A percentile compares a stretch with the other conserved stretches of the same genome.
phyloP scores from a whole-genome alignment of 441 rosid species.

The Hura crepitans region DNA sequence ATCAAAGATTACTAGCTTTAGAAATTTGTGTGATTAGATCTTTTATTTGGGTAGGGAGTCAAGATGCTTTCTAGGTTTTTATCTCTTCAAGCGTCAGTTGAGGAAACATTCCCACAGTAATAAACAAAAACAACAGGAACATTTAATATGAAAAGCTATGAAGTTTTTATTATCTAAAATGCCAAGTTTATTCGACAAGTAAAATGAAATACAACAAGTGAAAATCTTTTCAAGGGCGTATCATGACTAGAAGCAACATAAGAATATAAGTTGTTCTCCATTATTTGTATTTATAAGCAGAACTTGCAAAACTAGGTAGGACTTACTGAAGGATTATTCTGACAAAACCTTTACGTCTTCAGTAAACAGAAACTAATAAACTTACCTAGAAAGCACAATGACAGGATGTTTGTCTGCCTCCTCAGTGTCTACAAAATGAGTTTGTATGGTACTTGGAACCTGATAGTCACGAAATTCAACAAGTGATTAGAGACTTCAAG shows the following conservation, averaged over 20 bases:
- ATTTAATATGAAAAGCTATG: not conserved
- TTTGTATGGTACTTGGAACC: slow-evolving; percentile 81
- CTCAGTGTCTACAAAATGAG: slow-evolving; percentile 52
- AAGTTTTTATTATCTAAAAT: not conserved
- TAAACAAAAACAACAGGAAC: too few species aligned
- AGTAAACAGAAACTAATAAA: slow-evolving; percentile 19
- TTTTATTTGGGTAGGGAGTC: too few species aligned
- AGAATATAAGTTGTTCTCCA: not conserved
- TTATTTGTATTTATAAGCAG: not conserved
- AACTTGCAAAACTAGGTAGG: slow-evolving; percentile 9
- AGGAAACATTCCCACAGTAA: slow-evolving; percentile 8
- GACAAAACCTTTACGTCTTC: not conserved
- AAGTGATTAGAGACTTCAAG: slow-evolving; percentile 13
- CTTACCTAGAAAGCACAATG: slow-evolving; percentile 66
- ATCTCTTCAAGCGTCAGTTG: not conserved
- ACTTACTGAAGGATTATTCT: not conserved
- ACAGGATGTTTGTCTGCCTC: slow-evolving; percentile 80
- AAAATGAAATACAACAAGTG: not conserved
- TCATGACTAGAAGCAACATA: not conserved
- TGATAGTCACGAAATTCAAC: slow-evolving; percentile 33
- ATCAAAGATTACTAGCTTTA: not conserved
- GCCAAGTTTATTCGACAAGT: not conserved
- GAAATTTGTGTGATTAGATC: not conserved
- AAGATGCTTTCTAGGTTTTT: not conserved
- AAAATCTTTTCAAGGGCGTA: not conserved